These are phyloP conservation scores for Hortaea sp. DNA, from an alignment of 2,329 filamentous ascomycete species.

Conservation along the genomic window DNA sequence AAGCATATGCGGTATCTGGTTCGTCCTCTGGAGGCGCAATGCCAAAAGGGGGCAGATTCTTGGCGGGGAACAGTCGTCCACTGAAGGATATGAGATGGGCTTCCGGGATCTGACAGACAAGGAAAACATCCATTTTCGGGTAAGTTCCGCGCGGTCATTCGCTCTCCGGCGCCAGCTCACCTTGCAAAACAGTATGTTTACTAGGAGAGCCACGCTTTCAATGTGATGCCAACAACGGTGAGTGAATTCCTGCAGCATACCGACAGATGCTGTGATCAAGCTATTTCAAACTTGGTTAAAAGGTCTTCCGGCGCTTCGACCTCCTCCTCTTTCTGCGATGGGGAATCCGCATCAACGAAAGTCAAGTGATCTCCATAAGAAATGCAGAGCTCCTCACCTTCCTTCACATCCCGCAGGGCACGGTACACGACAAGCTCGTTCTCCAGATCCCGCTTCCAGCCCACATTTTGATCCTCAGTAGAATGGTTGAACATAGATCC, in stretches of 20 bases:
- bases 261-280: not conserved
- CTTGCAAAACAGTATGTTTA: no score
- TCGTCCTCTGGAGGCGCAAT: not conserved
- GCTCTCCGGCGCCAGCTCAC: no score
- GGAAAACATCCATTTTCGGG: not conserved
- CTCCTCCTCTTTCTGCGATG: not conserved
- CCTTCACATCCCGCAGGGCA: constrained; percentile 38
- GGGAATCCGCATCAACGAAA: constrained; percentile 34
- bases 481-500: constrained; percentile 53
- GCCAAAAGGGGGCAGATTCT: not conserved
- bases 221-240: no score
- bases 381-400: constrained; percentile 48
- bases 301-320: not conserved
- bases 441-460: constrained; percentile 42
- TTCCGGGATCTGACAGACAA: not conserved
- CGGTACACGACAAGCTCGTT: constrained; percentile 39
- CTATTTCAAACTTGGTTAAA: not conserved
- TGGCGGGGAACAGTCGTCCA: not conserved
- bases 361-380: constrained; percentile 39
- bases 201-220: no score
- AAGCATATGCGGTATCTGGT: not conserved
- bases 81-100: not conserved
- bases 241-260: no score
- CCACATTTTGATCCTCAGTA: constrained; percentile 42
- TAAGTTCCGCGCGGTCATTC: not conserved